Base-by-base conservation (phyloP, 2,329 filamentous ascomycete genomes). In the Eurotiales sp. region DNA sequence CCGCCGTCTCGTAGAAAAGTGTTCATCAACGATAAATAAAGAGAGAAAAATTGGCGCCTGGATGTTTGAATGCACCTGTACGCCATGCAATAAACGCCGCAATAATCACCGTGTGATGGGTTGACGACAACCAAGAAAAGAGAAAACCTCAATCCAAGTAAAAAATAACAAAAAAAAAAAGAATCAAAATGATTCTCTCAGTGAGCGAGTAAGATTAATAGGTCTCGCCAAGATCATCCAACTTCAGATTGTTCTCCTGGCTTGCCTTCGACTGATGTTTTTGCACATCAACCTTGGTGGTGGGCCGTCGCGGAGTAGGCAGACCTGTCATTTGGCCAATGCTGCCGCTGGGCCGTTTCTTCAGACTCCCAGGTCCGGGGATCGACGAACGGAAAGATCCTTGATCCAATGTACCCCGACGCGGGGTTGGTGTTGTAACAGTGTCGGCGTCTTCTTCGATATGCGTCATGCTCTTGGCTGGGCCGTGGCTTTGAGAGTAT, bases 381-480 rank as follows among this genome's bases (percentile, higher is more conserved):
- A 81, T 76, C 1, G 72, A 76, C 15, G 74, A 73, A n/a, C 60
- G 58, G 25, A 63, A 61, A 17, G 64, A 56, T 14, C 72, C 67
- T 8, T 65, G 72, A 23, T 73, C 69, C 36, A 74, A 53, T 3
- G 72, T 76, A 46, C 68, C 71, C 47, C 76, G 67, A 52, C 72
- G 54, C 56, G 43, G 53, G 55, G 48, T 52, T 23, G 55, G 52
- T 2, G 55, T 55, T 25, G 55, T n/a, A 63, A 52, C 48, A n/a
- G 37, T 52, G 43, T 61, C 56, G 30, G 59, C 64, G 17, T 75
- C 74, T 55, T 80, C 79, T 46, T 79, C 72, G 47, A 79, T 76
- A 48, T 77, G 72, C 57, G 78, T 80, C 63, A 84, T 75, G 62
- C 80, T 84, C 46, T 78, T 70, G 11, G 80, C 80, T 58, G 82